phyloP scores from a whole-genome alignment of 179 eudicot species.

The Spinacia oleracea region DNA sequence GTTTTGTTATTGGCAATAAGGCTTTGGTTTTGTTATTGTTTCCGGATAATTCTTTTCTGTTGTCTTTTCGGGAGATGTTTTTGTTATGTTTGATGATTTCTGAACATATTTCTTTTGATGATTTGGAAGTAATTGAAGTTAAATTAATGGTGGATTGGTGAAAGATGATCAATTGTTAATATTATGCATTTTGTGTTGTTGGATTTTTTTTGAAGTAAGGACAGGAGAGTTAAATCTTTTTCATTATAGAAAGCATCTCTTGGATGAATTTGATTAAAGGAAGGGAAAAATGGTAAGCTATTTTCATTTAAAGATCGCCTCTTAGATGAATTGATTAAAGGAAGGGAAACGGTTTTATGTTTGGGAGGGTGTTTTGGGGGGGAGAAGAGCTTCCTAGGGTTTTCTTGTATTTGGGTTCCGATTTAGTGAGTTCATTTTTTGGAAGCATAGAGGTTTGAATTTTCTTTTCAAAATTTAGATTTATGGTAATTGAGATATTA shows the following conservation, averaged over 20 bases:
- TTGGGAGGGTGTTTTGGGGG: background rate
- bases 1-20: too few relatives aligned
- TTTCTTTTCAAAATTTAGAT: too few relatives aligned
- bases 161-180: background rate
- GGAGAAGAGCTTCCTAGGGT: background rate
- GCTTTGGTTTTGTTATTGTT: too few relatives aligned
- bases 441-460: too few relatives aligned
- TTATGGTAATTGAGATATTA: too few relatives aligned
- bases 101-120: background rate
- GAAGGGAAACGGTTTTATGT: conserved; percentile 1
- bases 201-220: background rate
- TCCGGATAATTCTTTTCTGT: background rate
- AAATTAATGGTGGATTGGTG: background rate
- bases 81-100: background rate
- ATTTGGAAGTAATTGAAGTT: background rate
- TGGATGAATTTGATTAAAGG: background rate
- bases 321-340: background rate
- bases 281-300: too few relatives aligned
- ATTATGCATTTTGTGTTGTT: background rate
- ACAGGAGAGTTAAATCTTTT: background rate
- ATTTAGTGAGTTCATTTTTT: background rate
- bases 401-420: background rate
- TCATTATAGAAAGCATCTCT: background rate
- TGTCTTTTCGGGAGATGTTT: background rate
- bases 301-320: background rate